Conservation (phyloP, 2,329 filamentous ascomycete species). For the Chalaropsis ovoidea region DNA sequence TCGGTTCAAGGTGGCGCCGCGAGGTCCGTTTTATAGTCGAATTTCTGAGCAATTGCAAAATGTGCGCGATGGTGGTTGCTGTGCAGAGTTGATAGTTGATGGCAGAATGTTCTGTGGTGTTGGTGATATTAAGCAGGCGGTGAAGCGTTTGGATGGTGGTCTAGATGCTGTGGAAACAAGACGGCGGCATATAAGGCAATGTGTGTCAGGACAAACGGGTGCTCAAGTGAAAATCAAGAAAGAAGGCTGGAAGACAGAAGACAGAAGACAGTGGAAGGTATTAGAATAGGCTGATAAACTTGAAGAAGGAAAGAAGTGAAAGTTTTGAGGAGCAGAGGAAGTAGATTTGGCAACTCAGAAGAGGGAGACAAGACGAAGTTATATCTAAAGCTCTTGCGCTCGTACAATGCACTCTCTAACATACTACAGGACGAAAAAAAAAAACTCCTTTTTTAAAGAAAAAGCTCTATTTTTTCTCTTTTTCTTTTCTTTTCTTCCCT, state of each 20-base stretch:
- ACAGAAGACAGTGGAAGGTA: constrained; percentile 4
- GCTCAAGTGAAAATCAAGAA: constrained; percentile 15
- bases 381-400: constrained; percentile 15
- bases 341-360: not conserved
- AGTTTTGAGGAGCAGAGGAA: constrained; percentile 9
- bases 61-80: constrained; percentile 1
- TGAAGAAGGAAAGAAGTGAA: constrained; percentile 4
- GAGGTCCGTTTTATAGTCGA: constrained; percentile 7
- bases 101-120: not conserved
- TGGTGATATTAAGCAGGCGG: not conserved
- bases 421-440: not conserved
- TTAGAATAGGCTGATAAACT: not conserved
- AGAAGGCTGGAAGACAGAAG: constrained; percentile 9
- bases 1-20: not conserved
- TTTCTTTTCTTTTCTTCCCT: not conserved
- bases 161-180: not conserved
- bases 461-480: not conserved
- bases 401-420: not conserved
- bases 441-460: not conserved
- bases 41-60: not conserved
- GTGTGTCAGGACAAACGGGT: constrained; percentile 5
- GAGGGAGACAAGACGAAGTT: constrained; percentile 15
- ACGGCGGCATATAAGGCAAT: not conserved
- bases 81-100: not conserved
- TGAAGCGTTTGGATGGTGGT: not conserved